Base-by-base conservation (phyloP, 257 asterid genomes). In the Salvia miltiorrhiza region DNA sequence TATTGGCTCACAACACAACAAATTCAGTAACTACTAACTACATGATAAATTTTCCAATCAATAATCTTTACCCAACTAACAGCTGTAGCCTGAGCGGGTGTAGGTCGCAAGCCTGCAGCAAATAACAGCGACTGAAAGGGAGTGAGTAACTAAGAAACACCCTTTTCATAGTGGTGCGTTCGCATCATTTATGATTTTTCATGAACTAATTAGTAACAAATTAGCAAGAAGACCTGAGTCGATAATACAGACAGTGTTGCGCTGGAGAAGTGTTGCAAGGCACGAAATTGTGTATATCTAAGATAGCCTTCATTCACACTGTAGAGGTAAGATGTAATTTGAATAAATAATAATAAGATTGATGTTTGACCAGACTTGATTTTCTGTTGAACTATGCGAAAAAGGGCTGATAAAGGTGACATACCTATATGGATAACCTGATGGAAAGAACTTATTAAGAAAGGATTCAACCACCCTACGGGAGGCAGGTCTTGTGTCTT, bases 31-130 rank as follows among this genome's bases (percentile, higher is more conserved):
- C 13, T 4, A 41, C 44, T 60, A 41, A 33, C 13, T 4, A 41
- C 44, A 56, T 21, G 55, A 71, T 28, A 13, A 61, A 48, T 41
- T 58, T 71, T 63, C 61, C 48, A 56, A 74, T 12, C n/a, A 35
- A 30, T 30, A 69, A 30, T 63, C 47, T 71, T 82, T 87, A 94
- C 99, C 99, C 97, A 94, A 73, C 99, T 91, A 72, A 87, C 97
- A 63, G 97, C 99, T 47, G 99, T 91, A 28, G 99, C 97, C 77
- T 94, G 99, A 21, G 99, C 99, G 64, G 97, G 96, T 24, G 97
- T 94, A 56, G 99, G 97, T 64, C 99, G 86, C 75, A 94, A 83
- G 60, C 99, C 99, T 85, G 99, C 99, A 85, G 99, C 97, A 81
- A 89, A 89, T 61, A 91, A 84, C 79, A 91, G 86, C 65, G 97